These are phyloP conservation scores for Massariosphaeria phaeospora DNA, from an alignment of 495 filamentous ascomycete genomes.

Conservation along the genomic window DNA sequence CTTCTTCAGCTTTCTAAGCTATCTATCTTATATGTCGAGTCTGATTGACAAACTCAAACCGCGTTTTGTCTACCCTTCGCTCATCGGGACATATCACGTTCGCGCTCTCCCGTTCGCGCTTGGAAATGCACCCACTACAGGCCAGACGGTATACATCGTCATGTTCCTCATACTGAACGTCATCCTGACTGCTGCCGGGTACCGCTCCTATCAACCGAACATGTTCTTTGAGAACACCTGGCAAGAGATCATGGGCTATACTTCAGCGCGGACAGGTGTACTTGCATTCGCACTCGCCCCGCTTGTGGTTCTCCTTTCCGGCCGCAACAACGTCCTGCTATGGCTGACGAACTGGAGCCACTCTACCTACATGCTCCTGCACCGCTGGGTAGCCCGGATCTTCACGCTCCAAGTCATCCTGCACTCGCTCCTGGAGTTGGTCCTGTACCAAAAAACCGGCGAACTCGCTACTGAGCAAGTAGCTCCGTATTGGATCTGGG, in stretches of 20 bases:
- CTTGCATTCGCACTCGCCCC: conserved; percentile 38
- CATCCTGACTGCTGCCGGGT: conserved; percentile 39
- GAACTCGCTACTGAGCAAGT: conserved; percentile 21
- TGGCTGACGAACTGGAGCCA: conserved; percentile 48
- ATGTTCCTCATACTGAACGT: conserved; percentile 44
- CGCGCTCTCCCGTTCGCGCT: conserved; percentile 31
- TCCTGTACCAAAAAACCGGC: conserved; percentile 32
- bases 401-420: conserved; percentile 41
- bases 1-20: conserved; percentile 3
- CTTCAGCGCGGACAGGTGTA: conserved; percentile 42
- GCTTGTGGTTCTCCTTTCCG: conserved; percentile 41
- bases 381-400: conserved; percentile 48
- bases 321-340: conserved; percentile 47
- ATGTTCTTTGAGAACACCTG: conserved; percentile 29
- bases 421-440: conserved; percentile 38
- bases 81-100: conserved; percentile 39
- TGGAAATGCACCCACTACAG: conserved; percentile 43
- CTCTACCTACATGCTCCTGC: conserved; percentile 44
- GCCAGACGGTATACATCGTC: conserved; percentile 42
- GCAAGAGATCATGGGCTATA: conserved; percentile 41
- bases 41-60: conserved; percentile 16
- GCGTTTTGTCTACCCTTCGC: conserved; percentile 5
- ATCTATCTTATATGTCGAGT: conserved; percentile 14
- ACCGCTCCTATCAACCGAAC: conserved; percentile 32
- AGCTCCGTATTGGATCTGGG: conserved; percentile 44